A percentile compares a stretch with the other conserved stretches of the same genome.
These are phyloP conservation scores for Yueomyces sinensis DNA, from an alignment of 805 yeast species.

Conservation along the genomic window DNA sequence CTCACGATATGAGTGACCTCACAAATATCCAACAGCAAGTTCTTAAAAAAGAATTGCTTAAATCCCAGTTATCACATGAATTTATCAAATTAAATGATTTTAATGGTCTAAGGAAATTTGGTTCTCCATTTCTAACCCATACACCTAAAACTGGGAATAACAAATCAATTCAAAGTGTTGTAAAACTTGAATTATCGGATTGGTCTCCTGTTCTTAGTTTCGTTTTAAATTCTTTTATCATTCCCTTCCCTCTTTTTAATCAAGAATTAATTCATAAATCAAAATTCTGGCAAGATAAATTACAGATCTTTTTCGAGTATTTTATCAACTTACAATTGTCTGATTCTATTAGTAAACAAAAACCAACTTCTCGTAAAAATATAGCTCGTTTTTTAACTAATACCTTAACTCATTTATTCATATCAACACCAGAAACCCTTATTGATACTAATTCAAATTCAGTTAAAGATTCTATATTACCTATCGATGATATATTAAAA, in stretches of 20 bases:
- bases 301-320: conserved; percentile 72
- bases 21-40: conserved; percentile 76
- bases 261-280: conserved; percentile 28
- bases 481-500: conserved; percentile 25
- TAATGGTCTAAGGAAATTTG: conserved; percentile 53
- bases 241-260: conserved; percentile 64
- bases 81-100: conserved; percentile 44
- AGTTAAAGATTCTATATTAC: conserved; percentile 5
- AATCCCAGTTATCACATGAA: conserved; percentile 49
- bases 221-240: conserved; percentile 48
- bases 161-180: background rate
- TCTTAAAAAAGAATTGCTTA: conserved; percentile 67
- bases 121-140: conserved; percentile 51
- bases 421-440: conserved; percentile 50
- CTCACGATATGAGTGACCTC: no score
- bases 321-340: conserved; percentile 62
- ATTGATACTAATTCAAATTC: background rate
- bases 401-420: conserved; percentile 51
- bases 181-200: conserved; percentile 4
- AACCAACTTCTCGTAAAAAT: conserved; percentile 56
- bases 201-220: conserved; percentile 57
- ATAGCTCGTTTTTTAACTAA: conserved; percentile 45
- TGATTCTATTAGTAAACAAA: conserved; percentile 61
- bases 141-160: background rate
- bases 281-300: conserved; percentile 66